Percentiles rank a stretch among this genome's conserved stretches.
phyloP scores from a whole-genome alignment of 2,329 filamentous ascomycete species.

The Byssoonygena ceratinophila region DNA sequence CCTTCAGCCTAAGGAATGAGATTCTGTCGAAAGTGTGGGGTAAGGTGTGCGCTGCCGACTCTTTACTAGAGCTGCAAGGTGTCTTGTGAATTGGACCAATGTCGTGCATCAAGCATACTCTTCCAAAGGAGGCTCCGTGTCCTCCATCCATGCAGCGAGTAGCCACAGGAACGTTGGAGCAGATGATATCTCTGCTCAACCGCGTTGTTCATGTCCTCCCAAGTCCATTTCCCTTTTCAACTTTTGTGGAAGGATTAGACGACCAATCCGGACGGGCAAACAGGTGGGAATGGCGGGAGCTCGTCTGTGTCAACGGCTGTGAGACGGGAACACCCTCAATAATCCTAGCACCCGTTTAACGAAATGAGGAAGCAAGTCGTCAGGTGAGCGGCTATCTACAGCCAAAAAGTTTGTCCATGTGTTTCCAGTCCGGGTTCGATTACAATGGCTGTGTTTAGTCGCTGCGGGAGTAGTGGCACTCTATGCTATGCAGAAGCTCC shows the following conservation, averaged over 20 bases:
- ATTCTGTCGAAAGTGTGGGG: not conserved
- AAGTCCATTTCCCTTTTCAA: not conserved
- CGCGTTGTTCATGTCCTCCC: not conserved
- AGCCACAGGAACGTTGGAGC: not conserved
- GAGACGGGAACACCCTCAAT: not conserved
- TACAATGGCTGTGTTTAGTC: not conserved
- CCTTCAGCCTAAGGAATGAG: not conserved
- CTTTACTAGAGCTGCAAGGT: not conserved
- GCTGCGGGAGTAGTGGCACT: not conserved
- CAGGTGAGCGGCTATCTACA: not conserved
- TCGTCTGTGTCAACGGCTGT: not conserved
- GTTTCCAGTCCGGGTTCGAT: not conserved
- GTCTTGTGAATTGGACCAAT: not conserved
- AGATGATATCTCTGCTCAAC: not conserved
- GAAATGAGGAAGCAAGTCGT: too few relatives aligned
- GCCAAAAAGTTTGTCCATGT: not conserved
- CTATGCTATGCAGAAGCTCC: too few relatives aligned
- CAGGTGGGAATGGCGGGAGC: not conserved
- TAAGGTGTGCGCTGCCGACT: not conserved
- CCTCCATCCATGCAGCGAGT: not conserved
- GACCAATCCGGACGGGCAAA: too few relatives aligned
- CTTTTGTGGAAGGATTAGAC: not conserved
- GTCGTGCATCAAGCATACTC: not conserved
- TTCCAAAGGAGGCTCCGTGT: not conserved
- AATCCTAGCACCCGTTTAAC: too few relatives aligned